Conservation (phyloP, 1,284 basidiomycete species). For the Hypsizygus ulmarius region DNA sequence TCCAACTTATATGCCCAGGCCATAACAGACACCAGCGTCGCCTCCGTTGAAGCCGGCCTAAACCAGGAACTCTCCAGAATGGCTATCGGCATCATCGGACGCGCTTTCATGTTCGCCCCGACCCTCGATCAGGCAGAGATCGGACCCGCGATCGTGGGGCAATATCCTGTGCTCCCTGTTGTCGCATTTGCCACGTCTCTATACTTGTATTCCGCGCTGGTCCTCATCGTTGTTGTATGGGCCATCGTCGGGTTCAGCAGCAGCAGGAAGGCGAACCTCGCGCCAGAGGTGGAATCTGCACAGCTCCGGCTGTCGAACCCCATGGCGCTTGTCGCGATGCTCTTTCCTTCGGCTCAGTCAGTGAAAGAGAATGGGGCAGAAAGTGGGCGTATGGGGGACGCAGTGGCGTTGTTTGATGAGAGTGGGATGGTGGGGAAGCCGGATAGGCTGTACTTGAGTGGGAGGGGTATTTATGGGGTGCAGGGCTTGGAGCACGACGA, state of each 20-base stretch:
- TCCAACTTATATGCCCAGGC: constrained; percentile 1
- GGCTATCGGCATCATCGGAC: neutral
- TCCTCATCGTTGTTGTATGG: constrained; percentile 1
- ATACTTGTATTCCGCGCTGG: neutral
- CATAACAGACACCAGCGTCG: neutral
- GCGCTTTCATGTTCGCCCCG: neutral
- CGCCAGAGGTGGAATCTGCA: neutral
- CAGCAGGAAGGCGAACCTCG: neutral
- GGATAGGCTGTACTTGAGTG: too few relatives aligned
- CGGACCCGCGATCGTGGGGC: neutral
- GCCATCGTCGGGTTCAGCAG: neutral
- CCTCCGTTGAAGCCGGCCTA: neutral
- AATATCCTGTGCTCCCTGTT: neutral
- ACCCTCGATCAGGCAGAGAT: neutral
- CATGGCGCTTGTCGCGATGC: neutral
- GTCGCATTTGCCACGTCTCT: neutral
- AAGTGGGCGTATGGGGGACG: too few relatives aligned
- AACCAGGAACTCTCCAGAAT: constrained; percentile 8
- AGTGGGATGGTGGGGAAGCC: too few relatives aligned
- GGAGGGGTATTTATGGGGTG: too few relatives aligned
- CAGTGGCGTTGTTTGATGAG: too few relatives aligned
- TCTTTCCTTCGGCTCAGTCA: neutral
- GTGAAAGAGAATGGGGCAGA: too few relatives aligned
- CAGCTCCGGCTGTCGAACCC: constrained; percentile 3
- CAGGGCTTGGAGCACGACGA: too few relatives aligned